phyloP scores from a whole-genome alignment of 2,329 filamentous ascomycete species.

The Verticillium longisporum region DNA sequence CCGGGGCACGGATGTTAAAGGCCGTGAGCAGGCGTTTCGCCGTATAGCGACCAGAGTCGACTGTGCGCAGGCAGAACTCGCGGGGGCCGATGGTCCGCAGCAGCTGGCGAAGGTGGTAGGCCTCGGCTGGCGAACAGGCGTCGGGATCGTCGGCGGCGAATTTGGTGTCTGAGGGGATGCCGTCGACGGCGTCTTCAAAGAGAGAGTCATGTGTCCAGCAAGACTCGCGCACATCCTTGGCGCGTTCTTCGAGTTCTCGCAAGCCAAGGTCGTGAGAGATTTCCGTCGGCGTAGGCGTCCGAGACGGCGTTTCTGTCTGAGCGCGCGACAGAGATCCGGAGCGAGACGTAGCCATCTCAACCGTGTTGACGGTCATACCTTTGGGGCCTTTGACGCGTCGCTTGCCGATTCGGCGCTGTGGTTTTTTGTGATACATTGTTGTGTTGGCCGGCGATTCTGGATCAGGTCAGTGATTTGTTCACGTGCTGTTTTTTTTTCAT shows the following conservation, averaged over 20 bases:
- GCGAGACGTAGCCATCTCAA: constrained; percentile 18
- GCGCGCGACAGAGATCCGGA: neutral
- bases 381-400: constrained; percentile 20
- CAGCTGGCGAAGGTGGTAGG: constrained; percentile 59
- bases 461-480: neutral
- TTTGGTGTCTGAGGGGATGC: constrained; percentile 39
- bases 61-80: constrained; percentile 66
- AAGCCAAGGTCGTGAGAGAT: constrained; percentile 25
- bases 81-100: constrained; percentile 71
- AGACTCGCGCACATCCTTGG: constrained; percentile 44
- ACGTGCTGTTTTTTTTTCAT: neutral
- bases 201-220: constrained; percentile 58
- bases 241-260: constrained; percentile 41
- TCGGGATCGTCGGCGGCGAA: constrained; percentile 28
- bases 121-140: constrained; percentile 62
- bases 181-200: constrained; percentile 55
- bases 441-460: neutral
- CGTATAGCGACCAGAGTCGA: constrained; percentile 62
- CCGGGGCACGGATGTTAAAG: constrained; percentile 70
- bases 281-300: constrained; percentile 25
- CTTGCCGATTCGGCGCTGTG: neutral
- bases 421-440: neutral
- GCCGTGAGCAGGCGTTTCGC: constrained; percentile 81
- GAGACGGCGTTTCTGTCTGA: neutral
- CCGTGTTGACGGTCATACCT: constrained; percentile 26